Conservation (phyloP, 2,329 filamentous ascomycete species). For the Dothiorella sarmentorum region DNA sequence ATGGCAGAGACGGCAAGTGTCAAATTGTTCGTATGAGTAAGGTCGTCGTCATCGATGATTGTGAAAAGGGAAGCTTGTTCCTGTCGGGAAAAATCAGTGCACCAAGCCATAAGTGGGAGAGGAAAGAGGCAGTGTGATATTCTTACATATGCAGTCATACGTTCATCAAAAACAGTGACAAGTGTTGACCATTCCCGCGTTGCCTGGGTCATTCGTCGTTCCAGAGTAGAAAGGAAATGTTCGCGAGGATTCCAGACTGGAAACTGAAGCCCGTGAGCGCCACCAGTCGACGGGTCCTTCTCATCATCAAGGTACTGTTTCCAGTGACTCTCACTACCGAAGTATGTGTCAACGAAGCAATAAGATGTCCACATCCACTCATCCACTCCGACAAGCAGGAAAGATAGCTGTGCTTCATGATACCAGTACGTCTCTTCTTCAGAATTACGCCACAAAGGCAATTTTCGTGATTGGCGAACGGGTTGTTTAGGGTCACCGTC, state of each 20-base stretch:
- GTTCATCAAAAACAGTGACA: neutral
- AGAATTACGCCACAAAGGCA: neutral
- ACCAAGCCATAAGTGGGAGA: too few relatives aligned
- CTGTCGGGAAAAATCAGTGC: neutral
- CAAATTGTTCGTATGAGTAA: neutral
- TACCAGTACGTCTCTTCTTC: neutral
- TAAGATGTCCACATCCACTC: conserved; percentile 20
- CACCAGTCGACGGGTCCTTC: neutral
- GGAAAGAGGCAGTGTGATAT: neutral
- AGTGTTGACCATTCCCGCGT: neutral
- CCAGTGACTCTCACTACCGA: neutral
- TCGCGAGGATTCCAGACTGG: neutral
- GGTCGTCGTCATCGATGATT: neutral
- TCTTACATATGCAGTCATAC: neutral
- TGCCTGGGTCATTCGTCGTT: neutral
- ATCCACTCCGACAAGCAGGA: conserved; percentile 17
- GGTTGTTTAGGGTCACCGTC: too few relatives aligned
- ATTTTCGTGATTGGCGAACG: neutral
- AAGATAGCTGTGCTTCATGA: conserved; percentile 17
- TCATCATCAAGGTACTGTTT: neutral
- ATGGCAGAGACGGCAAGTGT: conserved; percentile 3
- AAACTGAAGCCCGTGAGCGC: neutral
- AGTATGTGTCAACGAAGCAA: conserved; percentile 19
- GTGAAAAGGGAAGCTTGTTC: neutral
- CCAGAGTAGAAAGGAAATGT: neutral